Evolutionary conservation across 495 filamentous ascomycete genomes (phyloP).

Genomic region (Penicillium goetzii): DNA sequence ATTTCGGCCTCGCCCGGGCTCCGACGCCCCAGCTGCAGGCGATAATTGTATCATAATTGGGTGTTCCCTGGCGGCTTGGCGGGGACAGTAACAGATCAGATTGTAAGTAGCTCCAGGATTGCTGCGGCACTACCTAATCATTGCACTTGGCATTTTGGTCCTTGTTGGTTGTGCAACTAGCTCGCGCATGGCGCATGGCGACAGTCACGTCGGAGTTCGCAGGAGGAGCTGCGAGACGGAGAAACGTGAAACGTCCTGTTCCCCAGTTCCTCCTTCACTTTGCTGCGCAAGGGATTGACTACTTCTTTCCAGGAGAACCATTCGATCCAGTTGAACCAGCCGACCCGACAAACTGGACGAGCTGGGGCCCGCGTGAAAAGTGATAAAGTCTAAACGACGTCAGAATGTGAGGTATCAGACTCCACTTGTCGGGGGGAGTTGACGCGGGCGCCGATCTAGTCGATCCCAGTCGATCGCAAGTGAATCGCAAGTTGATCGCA

Average conservation of each 20-base stretch:
- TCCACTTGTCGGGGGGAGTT: constrained; percentile 9
- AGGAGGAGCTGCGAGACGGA: background rate
- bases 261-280: constrained; percentile 10
- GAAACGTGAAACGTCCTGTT: background rate
- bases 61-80: background rate
- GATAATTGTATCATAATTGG: constrained; percentile 15
- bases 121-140: constrained; percentile 8
- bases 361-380: constrained; percentile 12
- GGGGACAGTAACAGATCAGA: background rate
- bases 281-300: constrained; percentile 18
- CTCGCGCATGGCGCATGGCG: constrained; percentile 26
- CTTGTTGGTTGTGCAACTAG: constrained; percentile 20
- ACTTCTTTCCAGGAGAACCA: background rate
- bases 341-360: constrained; percentile 8
- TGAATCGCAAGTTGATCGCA: no score
- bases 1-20: constrained; percentile 14
- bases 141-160: background rate
- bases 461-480: background rate
- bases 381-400: constrained; percentile 16
- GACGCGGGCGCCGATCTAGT: constrained; percentile 22
- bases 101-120: background rate
- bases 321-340: background rate
- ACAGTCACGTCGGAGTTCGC: background rate
- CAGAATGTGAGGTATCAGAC: constrained; percentile 33
- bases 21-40: background rate